These are phyloP conservation scores for Fragaria ananassa DNA, from an alignment of 306 rosid genomes.

Conservation along the genomic window DNA sequence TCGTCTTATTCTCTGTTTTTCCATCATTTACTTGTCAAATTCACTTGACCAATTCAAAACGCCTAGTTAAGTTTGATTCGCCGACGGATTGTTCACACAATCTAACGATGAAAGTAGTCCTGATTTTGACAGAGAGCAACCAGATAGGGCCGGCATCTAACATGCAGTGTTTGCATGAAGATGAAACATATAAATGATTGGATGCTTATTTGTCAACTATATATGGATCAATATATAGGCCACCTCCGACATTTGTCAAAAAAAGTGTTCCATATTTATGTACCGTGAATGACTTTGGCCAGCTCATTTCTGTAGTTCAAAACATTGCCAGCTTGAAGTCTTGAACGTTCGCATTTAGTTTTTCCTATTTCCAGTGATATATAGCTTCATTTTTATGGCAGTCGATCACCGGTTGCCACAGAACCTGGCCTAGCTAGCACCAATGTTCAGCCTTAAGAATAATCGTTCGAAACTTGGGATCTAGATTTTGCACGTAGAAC, in stretches of 20 bases:
- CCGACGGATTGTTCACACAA: not conserved
- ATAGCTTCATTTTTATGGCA: not conserved
- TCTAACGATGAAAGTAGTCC: not conserved
- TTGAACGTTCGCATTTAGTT: not conserved
- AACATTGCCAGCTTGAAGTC: not conserved
- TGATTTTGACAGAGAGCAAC: not conserved
- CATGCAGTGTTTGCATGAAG: conserved; percentile 42
- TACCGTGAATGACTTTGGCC: not conserved
- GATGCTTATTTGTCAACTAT: conserved; percentile 20
- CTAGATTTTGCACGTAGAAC: not conserved
- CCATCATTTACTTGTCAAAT: not conserved
- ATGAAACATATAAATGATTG: conserved; percentile 37
- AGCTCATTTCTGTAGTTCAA: not conserved
- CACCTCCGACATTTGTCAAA: conserved; percentile 14
- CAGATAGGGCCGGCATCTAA: conserved; percentile 15
- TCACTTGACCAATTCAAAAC: not conserved
- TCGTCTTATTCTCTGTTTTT: not conserved
- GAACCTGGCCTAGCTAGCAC: not conserved
- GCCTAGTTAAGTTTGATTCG: not conserved
- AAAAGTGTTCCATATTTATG: not conserved
- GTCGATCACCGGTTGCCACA: not conserved
- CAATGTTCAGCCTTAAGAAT: not conserved
- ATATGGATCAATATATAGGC: conserved; percentile 3
- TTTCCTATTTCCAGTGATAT: not conserved
- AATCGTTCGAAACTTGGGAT: no score